phyloP scores from a whole-genome alignment of 2,329 filamentous ascomycete genomes.

The Septoria petroselini region DNA sequence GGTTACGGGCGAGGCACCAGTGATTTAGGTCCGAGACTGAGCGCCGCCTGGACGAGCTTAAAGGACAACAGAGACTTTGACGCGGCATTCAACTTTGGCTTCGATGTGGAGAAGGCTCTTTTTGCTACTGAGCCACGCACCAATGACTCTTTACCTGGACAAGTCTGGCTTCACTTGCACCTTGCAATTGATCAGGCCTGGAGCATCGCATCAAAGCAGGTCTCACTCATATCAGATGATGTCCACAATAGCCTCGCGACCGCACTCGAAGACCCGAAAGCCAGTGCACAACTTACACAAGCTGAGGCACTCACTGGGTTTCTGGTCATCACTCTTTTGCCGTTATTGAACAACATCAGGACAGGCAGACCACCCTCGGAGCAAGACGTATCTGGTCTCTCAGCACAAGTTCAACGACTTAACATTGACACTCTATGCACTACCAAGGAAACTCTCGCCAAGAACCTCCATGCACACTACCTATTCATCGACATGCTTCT shows the following conservation, averaged over 20 bases:
- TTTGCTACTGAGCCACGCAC: slow-evolving; percentile 17
- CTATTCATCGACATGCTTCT: slow-evolving; percentile 30
- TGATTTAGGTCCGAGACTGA: slow-evolving; percentile 28
- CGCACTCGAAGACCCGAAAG: slow-evolving; percentile 3
- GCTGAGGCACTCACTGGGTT: slow-evolving; percentile 25
- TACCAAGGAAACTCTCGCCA: slow-evolving; percentile 15
- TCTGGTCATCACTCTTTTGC: slow-evolving; percentile 25
- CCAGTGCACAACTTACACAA: slow-evolving; percentile 10
- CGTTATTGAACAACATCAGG: slow-evolving; percentile 11
- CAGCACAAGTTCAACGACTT: slow-evolving; percentile 18
- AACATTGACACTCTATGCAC: slow-evolving; percentile 18
- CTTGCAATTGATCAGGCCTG: slow-evolving; percentile 33
- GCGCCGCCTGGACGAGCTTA: slow-evolving; percentile 32
- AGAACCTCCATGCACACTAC: slow-evolving; percentile 27
- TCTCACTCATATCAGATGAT: slow-evolving; percentile 4
- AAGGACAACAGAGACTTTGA: slow-evolving; percentile 39
- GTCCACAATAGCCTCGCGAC: slow-evolving; percentile 11
- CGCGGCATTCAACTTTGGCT: slow-evolving; percentile 37
- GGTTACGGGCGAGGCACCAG: slow-evolving; percentile 20
- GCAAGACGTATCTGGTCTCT: slow-evolving; percentile 17
- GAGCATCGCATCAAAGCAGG: slow-evolving; percentile 19
- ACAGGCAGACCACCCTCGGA: slow-evolving; percentile 12
- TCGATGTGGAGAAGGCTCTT: slow-evolving; percentile 32
- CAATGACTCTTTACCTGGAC: slow-evolving; percentile 11
- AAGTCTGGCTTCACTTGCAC: slow-evolving; percentile 25